Conservation (phyloP, 1,284 basidiomycete species). For the Apiotrichum laibachii region DNA sequence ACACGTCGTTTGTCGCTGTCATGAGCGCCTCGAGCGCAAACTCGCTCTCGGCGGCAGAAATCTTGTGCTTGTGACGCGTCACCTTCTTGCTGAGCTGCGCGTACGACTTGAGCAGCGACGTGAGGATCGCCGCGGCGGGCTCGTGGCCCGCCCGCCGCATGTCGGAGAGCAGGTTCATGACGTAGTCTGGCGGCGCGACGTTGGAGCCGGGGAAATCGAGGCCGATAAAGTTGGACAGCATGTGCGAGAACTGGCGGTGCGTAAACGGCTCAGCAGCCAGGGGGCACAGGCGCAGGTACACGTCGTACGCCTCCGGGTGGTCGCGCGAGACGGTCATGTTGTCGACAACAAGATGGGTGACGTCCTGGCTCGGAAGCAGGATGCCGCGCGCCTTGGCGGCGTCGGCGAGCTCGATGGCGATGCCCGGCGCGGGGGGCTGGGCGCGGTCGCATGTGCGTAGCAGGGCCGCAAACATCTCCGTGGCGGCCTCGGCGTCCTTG, state of each 20-base stretch:
- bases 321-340: conserved; percentile 60
- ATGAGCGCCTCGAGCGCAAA: conserved; percentile 27
- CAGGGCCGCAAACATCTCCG: conserved; percentile 18
- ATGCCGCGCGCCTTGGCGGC: conserved; percentile 55
- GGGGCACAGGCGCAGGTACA: conserved; percentile 57
- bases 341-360: conserved; percentile 55
- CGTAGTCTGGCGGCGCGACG: conserved; percentile 59
- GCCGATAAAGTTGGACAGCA: conserved; percentile 64
- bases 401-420: conserved; percentile 58
- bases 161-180: conserved; percentile 76
- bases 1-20: conserved; percentile 62
- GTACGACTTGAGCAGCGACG: conserved; percentile 62
- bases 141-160: conserved; percentile 68
- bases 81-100: conserved; percentile 19
- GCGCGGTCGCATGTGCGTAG: conserved; percentile 23
- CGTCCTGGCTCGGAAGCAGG: conserved; percentile 48
- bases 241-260: conserved; percentile 59
- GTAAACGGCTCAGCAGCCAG: conserved; percentile 54
- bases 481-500: conserved; percentile 6
- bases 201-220: conserved; percentile 55
- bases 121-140: conserved; percentile 65
- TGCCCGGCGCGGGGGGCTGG: conserved; percentile 7
- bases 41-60: not conserved
- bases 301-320: conserved; percentile 61
- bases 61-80: not conserved